Base-by-base conservation (phyloP, 139 green algal genomes). In the Chlorella sp. region DNA sequence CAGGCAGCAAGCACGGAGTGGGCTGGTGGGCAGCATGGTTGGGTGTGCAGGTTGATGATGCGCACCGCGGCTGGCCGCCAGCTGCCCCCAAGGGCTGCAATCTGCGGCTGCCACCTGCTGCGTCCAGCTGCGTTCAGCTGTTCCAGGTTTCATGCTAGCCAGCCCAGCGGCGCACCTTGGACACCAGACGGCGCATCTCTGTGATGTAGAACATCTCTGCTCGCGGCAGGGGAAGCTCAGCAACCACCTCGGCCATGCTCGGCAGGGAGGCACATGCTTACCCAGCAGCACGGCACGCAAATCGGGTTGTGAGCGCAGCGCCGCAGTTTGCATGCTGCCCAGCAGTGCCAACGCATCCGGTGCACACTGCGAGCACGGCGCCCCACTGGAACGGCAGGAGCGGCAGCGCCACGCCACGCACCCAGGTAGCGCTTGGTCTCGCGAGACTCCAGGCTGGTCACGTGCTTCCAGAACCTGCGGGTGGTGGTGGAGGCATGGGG, bases 181-280 rank as follows among this genome's bases (percentile, higher is more conserved):
- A 81, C 54, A 94, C 86, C 26, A 92, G 80, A 14, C 67, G 80
- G 26, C 92, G 78, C 85, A 95, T 81, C 70, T 89, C 87, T 40
- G 96, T 88, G 46, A 91, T 91, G 88, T 97, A 97, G 40, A 97
- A 91, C 91, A 93, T 95, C 85, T 97, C 76, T 82, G 76, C 40
- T 30, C 83, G 78, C 95, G 84, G 73, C 90, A 36, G 20, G 44
- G 8, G 34, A 24, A 65, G 19, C 24, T 13, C 40, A 9, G 58
- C 26, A 11, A 17, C n/a, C 32, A n/a, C 36, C 30, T 34, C 3
- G n/a, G n/a, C n/a, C n/a, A n/a, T n/a, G n/a, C n/a, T n/a, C n/a
- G n/a, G 69, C 32, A 44, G 41, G 48, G 73, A 44, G 44, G 24
- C 0, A 28, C 13, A 48, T 51, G 46, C 28, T 6, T 40, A 43